Evolutionary conservation across 768 basidiomycete genomes (phyloP), one percentile per base, ranked within the genome.

Genomic region (Sporobolomyces phaffii): DNA sequence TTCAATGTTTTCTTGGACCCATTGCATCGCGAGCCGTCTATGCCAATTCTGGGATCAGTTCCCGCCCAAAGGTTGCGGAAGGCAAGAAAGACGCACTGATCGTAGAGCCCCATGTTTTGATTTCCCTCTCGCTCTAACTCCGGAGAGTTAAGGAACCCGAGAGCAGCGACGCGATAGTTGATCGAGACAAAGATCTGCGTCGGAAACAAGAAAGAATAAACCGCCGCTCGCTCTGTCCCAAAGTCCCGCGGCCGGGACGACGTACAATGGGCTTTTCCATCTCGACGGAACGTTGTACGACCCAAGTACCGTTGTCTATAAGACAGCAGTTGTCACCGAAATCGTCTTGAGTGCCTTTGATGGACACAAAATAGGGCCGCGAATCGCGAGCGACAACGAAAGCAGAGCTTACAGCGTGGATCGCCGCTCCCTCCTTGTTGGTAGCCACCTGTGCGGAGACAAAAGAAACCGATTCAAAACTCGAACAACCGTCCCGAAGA

Each of bases 1-100:
- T 4, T 78, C 81, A 20, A 87, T 84, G 70, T 88, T 86, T 22
- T 84, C 78, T 66, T 86, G 82, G 1, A 88, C 77, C 75, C 86
- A 88, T 20, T 78, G 70, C 0, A 89, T 76, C 0, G 85, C 85
- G 38, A 80, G 78, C 1, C 80, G 78, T 28, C 76, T 87, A 85
- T 38, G 38, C 38, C 38, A 17, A 38, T 9, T 38, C 38, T 38
- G n/a, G n/a, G n/a, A n/a, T n/a, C n/a, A n/a, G n/a, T n/a, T 38
- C 10, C 38, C 38, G 38, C 38, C 10, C 9, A 38, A 38, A 38
- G 10, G 9, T 31, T 14, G 5, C 20, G 40, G 49, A 5, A 10
- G 10, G 11, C 17, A 22, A 20, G 31, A 22, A 20, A 24, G 47
- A 34, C 45, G 1, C 18, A 60, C 64, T 69, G 68, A 54, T 69